phyloP scores from a whole-genome alignment of 192 early-diverging fungal species.

The Coemansia sp. region DNA sequence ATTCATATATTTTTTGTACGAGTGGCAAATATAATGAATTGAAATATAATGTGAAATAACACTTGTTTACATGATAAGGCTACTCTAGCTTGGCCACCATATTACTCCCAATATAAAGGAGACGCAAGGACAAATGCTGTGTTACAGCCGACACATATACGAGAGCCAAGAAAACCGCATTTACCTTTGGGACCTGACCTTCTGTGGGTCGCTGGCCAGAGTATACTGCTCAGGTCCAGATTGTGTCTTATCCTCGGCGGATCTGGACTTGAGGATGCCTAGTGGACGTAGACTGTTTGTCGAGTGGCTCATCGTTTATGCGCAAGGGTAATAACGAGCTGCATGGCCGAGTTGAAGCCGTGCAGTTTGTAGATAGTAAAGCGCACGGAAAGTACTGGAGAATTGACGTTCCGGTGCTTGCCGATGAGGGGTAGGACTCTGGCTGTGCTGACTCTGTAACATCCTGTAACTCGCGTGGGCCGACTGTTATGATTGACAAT shows the following conservation, averaged over 20 bases:
- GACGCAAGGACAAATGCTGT: neutral
- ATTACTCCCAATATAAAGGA: neutral
- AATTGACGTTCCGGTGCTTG: neutral
- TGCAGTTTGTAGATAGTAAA: neutral
- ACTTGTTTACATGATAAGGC: too few relatives aligned
- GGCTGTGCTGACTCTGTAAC: neutral
- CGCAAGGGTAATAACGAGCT: constrained; percentile 1
- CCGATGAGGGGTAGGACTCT: neutral
- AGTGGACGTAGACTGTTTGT: constrained; percentile 9
- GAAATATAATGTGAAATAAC: too few relatives aligned
- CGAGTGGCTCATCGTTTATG: constrained; percentile 14
- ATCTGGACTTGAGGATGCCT: neutral
- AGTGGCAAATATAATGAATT: too few relatives aligned
- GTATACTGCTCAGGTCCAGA: neutral
- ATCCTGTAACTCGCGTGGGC: neutral
- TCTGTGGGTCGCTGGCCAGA: neutral
- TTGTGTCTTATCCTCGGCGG: neutral
- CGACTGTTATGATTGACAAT: neutral
- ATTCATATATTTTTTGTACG: too few relatives aligned
- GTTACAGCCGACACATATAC: constrained; percentile 9
- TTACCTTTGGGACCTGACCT: neutral
- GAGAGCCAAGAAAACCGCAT: neutral
- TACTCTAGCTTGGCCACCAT: too few relatives aligned
- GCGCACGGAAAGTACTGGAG: neutral
- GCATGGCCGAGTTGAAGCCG: too few relatives aligned